Conservation (phyloP, 345 rosid species). For the Diplotaxis tenuifolia region DNA sequence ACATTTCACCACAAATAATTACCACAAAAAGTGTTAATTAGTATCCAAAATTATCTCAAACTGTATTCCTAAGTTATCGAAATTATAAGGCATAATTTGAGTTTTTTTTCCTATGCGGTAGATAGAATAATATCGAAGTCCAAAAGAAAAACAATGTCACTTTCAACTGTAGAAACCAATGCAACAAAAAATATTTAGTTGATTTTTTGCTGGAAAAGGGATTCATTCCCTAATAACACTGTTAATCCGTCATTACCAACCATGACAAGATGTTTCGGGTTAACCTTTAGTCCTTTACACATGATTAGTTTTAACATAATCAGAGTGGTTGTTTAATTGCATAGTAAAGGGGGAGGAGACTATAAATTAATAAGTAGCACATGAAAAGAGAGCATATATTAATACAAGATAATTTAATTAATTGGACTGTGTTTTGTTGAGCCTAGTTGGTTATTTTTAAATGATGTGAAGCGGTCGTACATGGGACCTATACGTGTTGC, state of each 20-base stretch:
- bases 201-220: background rate
- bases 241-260: constrained; percentile 32
- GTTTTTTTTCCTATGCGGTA: background rate
- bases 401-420: background rate
- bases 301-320: background rate
- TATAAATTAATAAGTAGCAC: background rate
- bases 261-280: constrained; percentile 15
- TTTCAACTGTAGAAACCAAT: background rate
- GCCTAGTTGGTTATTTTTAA: background rate
- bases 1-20: too few relatives aligned
- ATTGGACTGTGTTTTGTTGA: background rate
- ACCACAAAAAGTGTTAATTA: too few relatives aligned
- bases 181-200: background rate
- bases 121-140: background rate
- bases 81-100: background rate
- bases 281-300: background rate
- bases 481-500: constrained; percentile 40
- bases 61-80: background rate
- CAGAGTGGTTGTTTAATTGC: background rate
- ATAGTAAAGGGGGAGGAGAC: constrained; percentile 10
- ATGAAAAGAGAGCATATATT: background rate
- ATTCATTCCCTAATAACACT: constrained; percentile 24
- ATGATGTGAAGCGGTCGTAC: constrained; percentile 22
- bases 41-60: constrained; percentile 7
- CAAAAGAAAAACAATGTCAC: background rate